Evolutionary conservation across 371 early-diverging fungal species (phyloP).

Genomic region (Zychaea mexicana): DNA sequence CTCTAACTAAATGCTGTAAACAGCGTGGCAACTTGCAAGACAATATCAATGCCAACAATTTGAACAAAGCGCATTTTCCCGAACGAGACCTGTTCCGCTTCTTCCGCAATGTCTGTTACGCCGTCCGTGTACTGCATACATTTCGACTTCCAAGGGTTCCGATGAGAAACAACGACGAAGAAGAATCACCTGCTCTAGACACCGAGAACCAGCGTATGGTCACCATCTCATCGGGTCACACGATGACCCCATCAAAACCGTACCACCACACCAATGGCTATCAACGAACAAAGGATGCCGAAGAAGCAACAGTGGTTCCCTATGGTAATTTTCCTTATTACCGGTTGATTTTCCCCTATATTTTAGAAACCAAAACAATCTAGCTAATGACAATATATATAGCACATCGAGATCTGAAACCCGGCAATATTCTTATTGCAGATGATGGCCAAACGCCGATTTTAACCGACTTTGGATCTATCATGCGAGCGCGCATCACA

Average conservation of each 20-base stretch:
- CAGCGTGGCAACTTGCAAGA: slow-evolving; percentile 63
- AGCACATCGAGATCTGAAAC: slow-evolving; percentile 79
- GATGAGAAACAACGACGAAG: slow-evolving; percentile 28
- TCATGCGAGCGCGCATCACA: slow-evolving; percentile 55
- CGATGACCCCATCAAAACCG: slow-evolving; percentile 1
- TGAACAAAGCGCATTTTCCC: slow-evolving; percentile 51
- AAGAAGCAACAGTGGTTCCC: slow-evolving; percentile 19
- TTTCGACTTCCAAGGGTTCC: slow-evolving; percentile 53
- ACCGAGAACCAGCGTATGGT: slow-evolving; percentile 1
- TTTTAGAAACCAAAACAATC: no score
- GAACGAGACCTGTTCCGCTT: slow-evolving; percentile 63
- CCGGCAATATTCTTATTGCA: slow-evolving; percentile 61
- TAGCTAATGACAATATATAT: neutral
- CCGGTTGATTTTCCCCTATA: neutral
- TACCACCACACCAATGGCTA: slow-evolving; percentile 6
- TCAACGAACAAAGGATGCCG: neutral
- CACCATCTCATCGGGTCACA: neutral
- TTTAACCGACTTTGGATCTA: slow-evolving; percentile 77
- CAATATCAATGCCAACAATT: slow-evolving; percentile 54
- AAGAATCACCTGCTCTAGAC: neutral
- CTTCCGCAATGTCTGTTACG: slow-evolving; percentile 65
- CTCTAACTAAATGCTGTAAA: neutral
- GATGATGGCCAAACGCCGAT: slow-evolving; percentile 70
- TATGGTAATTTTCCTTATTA: slow-evolving; percentile 20
- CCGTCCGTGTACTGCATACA: slow-evolving; percentile 60